A percentile compares a stretch with the other conserved stretches of the same genome.
These are phyloP conservation scores for Hanseniaspora nectarophila DNA, from an alignment of 805 yeast genomes.

Conservation along the genomic window DNA sequence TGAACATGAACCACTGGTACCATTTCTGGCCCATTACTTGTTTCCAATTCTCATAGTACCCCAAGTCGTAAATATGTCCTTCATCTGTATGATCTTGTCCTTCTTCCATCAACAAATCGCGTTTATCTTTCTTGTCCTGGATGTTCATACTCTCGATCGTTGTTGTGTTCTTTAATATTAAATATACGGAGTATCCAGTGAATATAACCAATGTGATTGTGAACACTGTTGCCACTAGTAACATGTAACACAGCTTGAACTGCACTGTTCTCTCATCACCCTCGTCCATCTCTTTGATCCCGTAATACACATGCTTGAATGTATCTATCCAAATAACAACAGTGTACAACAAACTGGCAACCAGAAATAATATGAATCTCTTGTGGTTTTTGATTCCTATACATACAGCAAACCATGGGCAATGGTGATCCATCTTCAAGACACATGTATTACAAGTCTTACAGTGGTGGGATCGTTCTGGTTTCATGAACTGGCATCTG, in stretches of 20 bases:
- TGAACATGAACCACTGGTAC: conserved; percentile 64
- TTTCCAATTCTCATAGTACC: conserved; percentile 48
- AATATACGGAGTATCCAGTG: conserved; percentile 44
- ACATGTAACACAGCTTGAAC: conserved; percentile 49
- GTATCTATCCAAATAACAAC: conserved; percentile 28
- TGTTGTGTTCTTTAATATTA: conserved; percentile 54
- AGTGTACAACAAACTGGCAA: conserved; percentile 42
- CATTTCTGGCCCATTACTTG: conserved; percentile 60
- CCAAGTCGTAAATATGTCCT: conserved; percentile 58
- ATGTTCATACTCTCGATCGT: conserved; percentile 66
- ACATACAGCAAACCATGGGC: conserved; percentile 88
- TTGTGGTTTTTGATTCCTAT: conserved; percentile 75
- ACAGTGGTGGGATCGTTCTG: conserved; percentile 82
- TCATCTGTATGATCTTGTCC: conserved; percentile 26
- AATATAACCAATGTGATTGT: conserved; percentile 48
- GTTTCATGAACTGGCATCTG: conserved; percentile 38
- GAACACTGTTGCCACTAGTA: conserved; percentile 42
- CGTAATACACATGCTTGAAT: background rate
- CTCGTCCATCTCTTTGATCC: conserved; percentile 30
- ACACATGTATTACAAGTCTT: conserved; percentile 58
- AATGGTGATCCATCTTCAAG: conserved; percentile 84
- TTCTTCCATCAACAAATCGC: conserved; percentile 24
- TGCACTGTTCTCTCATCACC: conserved; percentile 36
- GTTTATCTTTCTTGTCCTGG: conserved; percentile 36
- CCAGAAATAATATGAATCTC: conserved; percentile 61